Conservation (phyloP, 192 early-diverging fungal genomes). For the Backusella macrospora region DNA sequence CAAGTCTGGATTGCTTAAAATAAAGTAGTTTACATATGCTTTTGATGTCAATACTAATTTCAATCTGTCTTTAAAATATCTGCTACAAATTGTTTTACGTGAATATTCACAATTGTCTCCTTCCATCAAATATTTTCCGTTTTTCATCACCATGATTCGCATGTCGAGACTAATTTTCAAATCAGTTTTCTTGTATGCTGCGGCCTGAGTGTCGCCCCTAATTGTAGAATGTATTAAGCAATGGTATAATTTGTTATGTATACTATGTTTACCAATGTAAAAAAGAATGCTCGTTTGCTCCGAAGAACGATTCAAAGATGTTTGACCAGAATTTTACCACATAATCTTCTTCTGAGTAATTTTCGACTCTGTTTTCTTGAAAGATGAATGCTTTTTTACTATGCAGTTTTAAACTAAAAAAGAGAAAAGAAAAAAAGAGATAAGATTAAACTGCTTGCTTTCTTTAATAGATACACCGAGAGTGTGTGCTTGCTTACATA, state of each 20-base stretch:
- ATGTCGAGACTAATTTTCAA: conserved; percentile 1
- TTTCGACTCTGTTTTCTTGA: not conserved
- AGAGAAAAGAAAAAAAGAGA: no score
- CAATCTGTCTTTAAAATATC: conserved; percentile 3
- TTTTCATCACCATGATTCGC: not conserved
- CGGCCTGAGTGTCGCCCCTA: conserved; percentile 4
- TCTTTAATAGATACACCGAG: not conserved
- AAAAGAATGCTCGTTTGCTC: not conserved
- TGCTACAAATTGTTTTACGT: not conserved
- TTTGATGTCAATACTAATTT: not conserved
- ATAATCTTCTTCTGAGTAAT: conserved; percentile 7
- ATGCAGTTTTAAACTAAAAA: not conserved
- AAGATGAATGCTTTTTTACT: not conserved
- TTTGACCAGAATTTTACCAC: not conserved
- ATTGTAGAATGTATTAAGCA: not conserved
- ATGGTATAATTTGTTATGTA: not conserved
- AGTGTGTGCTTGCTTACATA: not conserved
- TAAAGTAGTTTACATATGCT: not conserved
- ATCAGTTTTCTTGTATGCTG: not conserved
- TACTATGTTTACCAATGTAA: conserved; percentile 1
- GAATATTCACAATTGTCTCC: conserved; percentile 1
- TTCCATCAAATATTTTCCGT: not conserved
- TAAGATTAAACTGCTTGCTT: not conserved
- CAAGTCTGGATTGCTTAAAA: not conserved
- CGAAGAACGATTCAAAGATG: conserved; percentile 7